These are phyloP conservation scores for Crassisporium funariophilum DNA, from an alignment of 768 basidiomycete species.

Conservation along the genomic window DNA sequence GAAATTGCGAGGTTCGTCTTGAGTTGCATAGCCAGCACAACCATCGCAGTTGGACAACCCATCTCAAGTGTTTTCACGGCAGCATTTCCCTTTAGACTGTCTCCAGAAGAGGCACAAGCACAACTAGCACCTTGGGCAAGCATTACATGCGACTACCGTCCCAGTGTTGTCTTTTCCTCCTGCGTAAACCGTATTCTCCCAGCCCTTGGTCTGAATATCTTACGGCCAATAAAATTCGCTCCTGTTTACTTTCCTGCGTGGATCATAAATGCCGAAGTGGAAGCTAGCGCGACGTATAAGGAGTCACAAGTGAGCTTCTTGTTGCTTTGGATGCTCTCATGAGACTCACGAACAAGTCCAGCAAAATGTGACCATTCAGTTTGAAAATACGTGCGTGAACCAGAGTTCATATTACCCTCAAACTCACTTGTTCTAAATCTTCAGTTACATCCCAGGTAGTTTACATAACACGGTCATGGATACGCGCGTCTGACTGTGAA, in stretches of 20 bases:
- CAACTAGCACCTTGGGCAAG: constrained; percentile 39
- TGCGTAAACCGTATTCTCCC: constrained; percentile 40
- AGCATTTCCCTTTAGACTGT: constrained; percentile 57
- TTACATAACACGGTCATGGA: not conserved
- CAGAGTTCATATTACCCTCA: not conserved
- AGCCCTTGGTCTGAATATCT: constrained; percentile 32
- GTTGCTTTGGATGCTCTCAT: too few species aligned
- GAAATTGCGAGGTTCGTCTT: too few species aligned
- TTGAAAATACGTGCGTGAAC: constrained; percentile 49
- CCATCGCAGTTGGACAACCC: too few species aligned
- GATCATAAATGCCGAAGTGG: constrained; percentile 58
- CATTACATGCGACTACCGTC: constrained; percentile 21
- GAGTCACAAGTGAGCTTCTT: constrained; percentile 26
- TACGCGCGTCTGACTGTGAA: not conserved
- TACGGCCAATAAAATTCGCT: constrained; percentile 45
- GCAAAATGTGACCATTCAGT: constrained; percentile 35
- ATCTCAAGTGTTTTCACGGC: too few species aligned
- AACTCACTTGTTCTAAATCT: constrained; percentile 1
- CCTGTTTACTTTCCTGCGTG: constrained; percentile 67
- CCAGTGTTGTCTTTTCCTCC: constrained; percentile 28
- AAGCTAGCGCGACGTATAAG: constrained; percentile 34
- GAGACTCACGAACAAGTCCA: too few species aligned
- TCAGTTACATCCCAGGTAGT: constrained; percentile 50
- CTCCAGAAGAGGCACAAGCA: constrained; percentile 45
- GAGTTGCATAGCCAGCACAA: too few species aligned